Evolutionary conservation across 2,329 filamentous ascomycete genomes (phyloP), one percentile per base, ranked within the genome.

Genomic region (Curvularia lunata): DNA sequence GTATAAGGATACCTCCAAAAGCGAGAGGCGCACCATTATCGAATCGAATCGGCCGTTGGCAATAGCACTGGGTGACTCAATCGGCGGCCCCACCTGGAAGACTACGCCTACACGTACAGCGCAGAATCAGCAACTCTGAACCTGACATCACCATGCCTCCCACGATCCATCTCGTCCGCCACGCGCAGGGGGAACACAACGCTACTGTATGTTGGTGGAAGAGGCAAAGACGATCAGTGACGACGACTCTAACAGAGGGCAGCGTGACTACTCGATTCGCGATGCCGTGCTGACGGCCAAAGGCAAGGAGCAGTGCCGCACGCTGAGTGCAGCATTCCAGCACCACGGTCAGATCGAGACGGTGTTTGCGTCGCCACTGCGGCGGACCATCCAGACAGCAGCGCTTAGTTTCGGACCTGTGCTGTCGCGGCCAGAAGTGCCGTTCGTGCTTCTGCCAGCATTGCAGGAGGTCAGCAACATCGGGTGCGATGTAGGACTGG

Each of bases 141-240:
- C 54, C 34, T 53, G 57, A 54, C 48, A 49, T 47, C 52, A 50
- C 51, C 51, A 74, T 72, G 69, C 54, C 68, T 46, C 68, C 68
- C 3, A 71, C 64, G 43, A 62, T 72, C 23, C 66, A 72, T 75
- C 81, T 89, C 64, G 85, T 92, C 68, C 88, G 90, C 77, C 89
- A 92, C 75, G 89, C 88, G 12, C 77, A 82, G 74, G 92, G 91
- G 78, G 86, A 85, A 73, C 93, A 97, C 83, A 97, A 97, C 77
- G 61, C 66, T 18, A 71, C 69, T 18, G 72, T 73, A 63, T 49
- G 67, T 48, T 10, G 4, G 25, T 28, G 2, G 2, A 3, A 13
- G 16, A 0, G 10, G 9, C 13, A 10, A 50, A 6, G 16, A 38
- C 23, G 9, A 4, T 12, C 7, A 5, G 8, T 12, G 3, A 4